These are phyloP conservation scores for Kurtzmaniella quercitrusa DNA, from an alignment of 1,139 yeast genomes.

Conservation along the genomic window DNA sequence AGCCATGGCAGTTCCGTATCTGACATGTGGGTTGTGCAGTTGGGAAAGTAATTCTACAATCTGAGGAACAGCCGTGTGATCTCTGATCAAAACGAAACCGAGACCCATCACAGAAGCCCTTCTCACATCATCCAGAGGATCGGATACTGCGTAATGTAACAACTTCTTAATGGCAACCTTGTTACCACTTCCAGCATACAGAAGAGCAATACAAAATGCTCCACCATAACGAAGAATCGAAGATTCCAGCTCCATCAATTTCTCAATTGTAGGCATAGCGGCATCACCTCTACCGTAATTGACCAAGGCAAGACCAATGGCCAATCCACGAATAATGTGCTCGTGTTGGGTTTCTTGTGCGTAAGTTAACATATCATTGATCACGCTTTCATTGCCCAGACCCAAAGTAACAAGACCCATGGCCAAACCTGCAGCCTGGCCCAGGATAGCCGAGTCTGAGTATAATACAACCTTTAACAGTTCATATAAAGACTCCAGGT, in stretches of 20 bases:
- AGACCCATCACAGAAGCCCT: conserved; percentile 94
- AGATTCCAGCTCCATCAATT: conserved; percentile 69
- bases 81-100: conserved; percentile 88
- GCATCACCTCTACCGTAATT: conserved; percentile 83
- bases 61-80: conserved; percentile 90
- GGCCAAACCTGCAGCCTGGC: conserved; percentile 95
- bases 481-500: conserved; percentile 70
- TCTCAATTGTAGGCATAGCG: conserved; percentile 70
- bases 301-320: conserved; percentile 83
- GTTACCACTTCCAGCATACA: conserved; percentile 95
- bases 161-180: conserved; percentile 81
- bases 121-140: conserved; percentile 94
- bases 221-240: conserved; percentile 94
- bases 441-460: conserved; percentile 89
- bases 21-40: conserved; percentile 96
- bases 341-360: conserved; percentile 97
- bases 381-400: conserved; percentile 71
- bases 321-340: conserved; percentile 86
- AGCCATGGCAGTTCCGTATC: conserved; percentile 98
- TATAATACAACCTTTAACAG: conserved; percentile 81
- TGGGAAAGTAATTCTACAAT: conserved; percentile 90
- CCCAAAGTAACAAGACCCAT: conserved; percentile 98
- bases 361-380: conserved; percentile 81
- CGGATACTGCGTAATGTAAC: conserved; percentile 92
- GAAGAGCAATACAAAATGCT: conserved; percentile 88